Conservation (phyloP, 2,329 filamentous ascomycete species). For the Lachnellula suecica region DNA sequence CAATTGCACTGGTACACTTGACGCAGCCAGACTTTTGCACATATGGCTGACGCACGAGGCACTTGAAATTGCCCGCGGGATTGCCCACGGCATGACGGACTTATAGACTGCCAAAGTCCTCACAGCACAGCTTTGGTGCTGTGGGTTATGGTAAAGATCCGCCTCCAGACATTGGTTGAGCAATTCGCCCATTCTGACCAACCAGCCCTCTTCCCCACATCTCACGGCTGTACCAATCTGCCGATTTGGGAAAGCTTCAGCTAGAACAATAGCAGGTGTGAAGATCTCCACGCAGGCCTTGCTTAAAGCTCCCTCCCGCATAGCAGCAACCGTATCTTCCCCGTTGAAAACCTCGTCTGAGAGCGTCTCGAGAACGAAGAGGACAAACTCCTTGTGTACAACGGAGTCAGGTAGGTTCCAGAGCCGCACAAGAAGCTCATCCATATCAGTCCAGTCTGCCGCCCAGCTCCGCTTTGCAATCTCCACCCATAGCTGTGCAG, state of each 20-base stretch:
- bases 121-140: conserved; percentile 68
- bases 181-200: conserved; percentile 72
- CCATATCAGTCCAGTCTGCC: conserved; percentile 94
- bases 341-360: conserved; percentile 93
- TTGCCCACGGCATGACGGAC: conserved; percentile 82
- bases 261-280: conserved; percentile 73
- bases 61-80: conserved; percentile 75
- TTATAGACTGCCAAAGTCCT: conserved; percentile 77
- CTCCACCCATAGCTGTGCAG: conserved; percentile 92
- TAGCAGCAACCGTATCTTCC: conserved; percentile 81
- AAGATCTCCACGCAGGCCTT: conserved; percentile 93
- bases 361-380: conserved; percentile 84
- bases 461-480: conserved; percentile 91
- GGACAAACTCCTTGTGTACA: conserved; percentile 78
- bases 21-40: conserved; percentile 67
- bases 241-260: conserved; percentile 73
- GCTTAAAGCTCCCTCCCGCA: conserved; percentile 81
- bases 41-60: conserved; percentile 70
- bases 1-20: conserved; percentile 72
- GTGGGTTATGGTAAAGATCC: conserved; percentile 62
- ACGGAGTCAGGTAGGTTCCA: conserved; percentile 70
- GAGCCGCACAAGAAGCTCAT: conserved; percentile 74
- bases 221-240: conserved; percentile 65
- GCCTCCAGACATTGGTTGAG: conserved; percentile 71
- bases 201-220: conserved; percentile 82